A percentile compares a stretch with the other conserved stretches of the same genome.
Evolutionary conservation across 176 grass and related monocot species (phyloP).

Genomic region (Saccharum spontaneum): DNA sequence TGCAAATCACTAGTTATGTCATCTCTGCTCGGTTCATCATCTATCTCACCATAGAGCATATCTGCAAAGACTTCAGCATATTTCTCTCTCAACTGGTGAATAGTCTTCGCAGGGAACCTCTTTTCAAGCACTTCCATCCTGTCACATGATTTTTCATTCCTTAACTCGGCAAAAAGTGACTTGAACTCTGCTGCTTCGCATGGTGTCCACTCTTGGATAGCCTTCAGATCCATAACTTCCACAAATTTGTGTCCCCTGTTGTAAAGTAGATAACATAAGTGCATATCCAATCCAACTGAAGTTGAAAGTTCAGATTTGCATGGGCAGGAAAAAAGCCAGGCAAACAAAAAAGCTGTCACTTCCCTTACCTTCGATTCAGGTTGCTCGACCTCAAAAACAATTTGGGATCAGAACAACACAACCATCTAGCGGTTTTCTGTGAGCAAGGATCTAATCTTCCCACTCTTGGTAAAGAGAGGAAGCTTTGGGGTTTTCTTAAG

Average conservation of each 20-base stretch:
- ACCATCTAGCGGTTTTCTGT: neutral
- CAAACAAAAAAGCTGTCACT: neutral
- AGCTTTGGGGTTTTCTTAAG: neutral
- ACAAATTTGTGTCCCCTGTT: neutral
- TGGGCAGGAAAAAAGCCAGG: neutral
- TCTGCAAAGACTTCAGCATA: conserved; percentile 22
- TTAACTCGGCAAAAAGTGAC: conserved; percentile 2
- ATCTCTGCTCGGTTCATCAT: neutral
- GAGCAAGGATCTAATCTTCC: neutral
- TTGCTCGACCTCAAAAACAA: neutral
- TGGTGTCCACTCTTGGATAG: conserved; percentile 29
- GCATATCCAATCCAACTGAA: neutral
- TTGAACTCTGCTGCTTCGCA: conserved; percentile 40
- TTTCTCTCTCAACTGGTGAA: conserved; percentile 34
- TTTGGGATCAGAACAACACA: neutral
- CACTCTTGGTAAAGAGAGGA: neutral
- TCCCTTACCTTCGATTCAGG: neutral
- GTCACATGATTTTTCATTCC: neutral
- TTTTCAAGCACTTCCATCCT: neutral
- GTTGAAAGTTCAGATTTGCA: neutral
- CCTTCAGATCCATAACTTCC: conserved; percentile 19
- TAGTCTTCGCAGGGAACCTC: conserved; percentile 32
- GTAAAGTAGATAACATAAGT: neutral
- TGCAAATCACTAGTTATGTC: neutral
- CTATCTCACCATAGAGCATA: neutral